These are phyloP conservation scores for Oenanthe sinensis DNA, from an alignment of 129 eudicot genomes.

Conservation along the genomic window DNA sequence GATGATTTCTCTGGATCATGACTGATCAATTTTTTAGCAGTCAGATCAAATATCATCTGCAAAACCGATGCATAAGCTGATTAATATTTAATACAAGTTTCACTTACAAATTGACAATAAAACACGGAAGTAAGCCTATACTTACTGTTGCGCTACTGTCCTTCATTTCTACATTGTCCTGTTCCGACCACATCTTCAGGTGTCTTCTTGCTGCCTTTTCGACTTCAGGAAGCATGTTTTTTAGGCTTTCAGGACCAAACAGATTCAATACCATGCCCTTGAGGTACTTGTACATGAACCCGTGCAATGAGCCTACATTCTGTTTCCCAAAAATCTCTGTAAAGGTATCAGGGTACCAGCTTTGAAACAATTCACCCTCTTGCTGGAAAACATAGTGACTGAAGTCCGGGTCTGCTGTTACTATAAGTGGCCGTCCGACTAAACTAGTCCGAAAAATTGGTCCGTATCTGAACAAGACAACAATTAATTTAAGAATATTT, in stretches of 20 bases:
- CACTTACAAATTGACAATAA: neutral
- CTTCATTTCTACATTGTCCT: constrained; percentile 52
- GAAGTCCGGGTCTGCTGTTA: constrained; percentile 78
- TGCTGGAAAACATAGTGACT: constrained; percentile 64
- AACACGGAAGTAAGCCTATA: neutral
- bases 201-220: constrained; percentile 43
- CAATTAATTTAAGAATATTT: neutral
- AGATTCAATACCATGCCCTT: constrained; percentile 78
- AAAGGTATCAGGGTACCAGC: constrained; percentile 90
- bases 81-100: neutral
- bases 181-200: constrained; percentile 52
- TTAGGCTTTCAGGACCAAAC: constrained; percentile 84
- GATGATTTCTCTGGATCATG: constrained; percentile 63
- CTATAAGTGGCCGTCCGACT: constrained; percentile 71
- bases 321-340: constrained; percentile 84
- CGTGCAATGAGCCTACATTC: constrained; percentile 93
- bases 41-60: constrained; percentile 90
- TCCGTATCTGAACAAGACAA: constrained; percentile 53
- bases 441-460: constrained; percentile 61
- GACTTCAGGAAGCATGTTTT: constrained; percentile 78
- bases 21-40: constrained; percentile 85
- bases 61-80: constrained; percentile 16
- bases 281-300: constrained; percentile 88
- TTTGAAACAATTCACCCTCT: constrained; percentile 69
- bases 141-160: constrained; percentile 76